These are phyloP conservation scores for Ilex paraguariensis DNA, from an alignment of 305 asterid species.

Conservation along the genomic window DNA sequence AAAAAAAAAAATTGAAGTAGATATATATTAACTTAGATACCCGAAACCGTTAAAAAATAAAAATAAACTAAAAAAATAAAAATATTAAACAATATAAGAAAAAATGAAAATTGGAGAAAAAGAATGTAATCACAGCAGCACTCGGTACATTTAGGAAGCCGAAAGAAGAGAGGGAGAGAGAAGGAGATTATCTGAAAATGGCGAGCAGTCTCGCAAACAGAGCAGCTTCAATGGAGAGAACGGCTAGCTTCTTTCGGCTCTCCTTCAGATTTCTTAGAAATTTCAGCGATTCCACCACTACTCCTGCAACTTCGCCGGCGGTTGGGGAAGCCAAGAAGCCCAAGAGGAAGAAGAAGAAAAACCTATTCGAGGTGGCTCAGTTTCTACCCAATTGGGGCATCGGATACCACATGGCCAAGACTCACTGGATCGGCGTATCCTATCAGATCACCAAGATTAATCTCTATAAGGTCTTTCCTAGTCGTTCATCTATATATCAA, in stretches of 20 bases:
- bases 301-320: conserved; percentile 18
- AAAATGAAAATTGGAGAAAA: no score
- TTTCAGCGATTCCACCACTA: conserved; percentile 34
- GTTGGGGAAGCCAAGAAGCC: conserved; percentile 33
- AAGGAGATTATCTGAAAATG: conserved; percentile 28
- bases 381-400: conserved; percentile 79
- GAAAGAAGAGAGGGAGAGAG: no score
- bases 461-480: no score
- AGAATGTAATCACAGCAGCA: no score
- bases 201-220: conserved; percentile 44
- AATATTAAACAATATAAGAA: no score
- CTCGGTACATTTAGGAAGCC: no score
- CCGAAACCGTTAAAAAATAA: no score
- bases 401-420: conserved; percentile 31
- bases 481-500: no score
- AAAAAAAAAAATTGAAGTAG: no score
- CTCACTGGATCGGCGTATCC: no score
- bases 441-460: conserved; percentile 8
- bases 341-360: conserved; percentile 82
- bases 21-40: no score
- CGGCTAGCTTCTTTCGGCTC: conserved; percentile 38
- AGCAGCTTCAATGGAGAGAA: conserved; percentile 28
- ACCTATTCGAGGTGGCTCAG: conserved; percentile 60
- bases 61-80: no score
- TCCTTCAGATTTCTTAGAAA: conserved; percentile 45